A percentile compares a stretch with the other conserved stretches of the same genome.
Evolutionary conservation across 306 rosid species (phyloP).

Genomic region (Lagenaria siceraria): DNA sequence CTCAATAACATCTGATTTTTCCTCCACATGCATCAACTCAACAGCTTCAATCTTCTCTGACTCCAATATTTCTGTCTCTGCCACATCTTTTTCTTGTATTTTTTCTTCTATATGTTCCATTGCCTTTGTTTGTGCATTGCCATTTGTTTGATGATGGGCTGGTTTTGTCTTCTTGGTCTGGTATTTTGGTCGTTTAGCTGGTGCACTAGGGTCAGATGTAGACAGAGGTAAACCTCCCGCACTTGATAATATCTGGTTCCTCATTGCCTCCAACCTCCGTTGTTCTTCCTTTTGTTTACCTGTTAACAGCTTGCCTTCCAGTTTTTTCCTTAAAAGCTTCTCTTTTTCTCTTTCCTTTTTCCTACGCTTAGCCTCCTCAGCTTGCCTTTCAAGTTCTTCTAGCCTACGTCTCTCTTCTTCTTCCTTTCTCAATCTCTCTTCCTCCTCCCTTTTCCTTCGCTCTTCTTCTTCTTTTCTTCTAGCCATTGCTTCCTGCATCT

Average conservation of each 20-base stretch:
- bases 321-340: conserved; percentile 48
- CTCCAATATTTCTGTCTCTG: conserved; percentile 31
- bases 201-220: conserved; percentile 38
- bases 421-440: conserved; percentile 75
- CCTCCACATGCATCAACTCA: conserved; percentile 32
- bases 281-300: conserved; percentile 82
- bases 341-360: conserved; percentile 90
- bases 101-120: conserved; percentile 40
- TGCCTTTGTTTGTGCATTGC: conserved; percentile 30
- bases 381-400: conserved; percentile 78
- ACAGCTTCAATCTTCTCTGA: conserved; percentile 50
- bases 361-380: conserved; percentile 67
- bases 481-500: conserved; percentile 93
- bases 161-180: conserved; percentile 63
- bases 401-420: conserved; percentile 68
- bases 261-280: conserved; percentile 65
- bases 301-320: conserved; percentile 61
- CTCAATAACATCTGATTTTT: conserved; percentile 42
- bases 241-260: conserved; percentile 55
- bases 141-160: conserved; percentile 39
- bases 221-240: conserved; percentile 38
- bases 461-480: conserved; percentile 81
- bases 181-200: conserved; percentile 62
- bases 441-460: conserved; percentile 66
- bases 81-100: conserved; percentile 28